phyloP scores from a whole-genome alignment of 176 grass and related monocot species.

The Saccharum officinarum region DNA sequence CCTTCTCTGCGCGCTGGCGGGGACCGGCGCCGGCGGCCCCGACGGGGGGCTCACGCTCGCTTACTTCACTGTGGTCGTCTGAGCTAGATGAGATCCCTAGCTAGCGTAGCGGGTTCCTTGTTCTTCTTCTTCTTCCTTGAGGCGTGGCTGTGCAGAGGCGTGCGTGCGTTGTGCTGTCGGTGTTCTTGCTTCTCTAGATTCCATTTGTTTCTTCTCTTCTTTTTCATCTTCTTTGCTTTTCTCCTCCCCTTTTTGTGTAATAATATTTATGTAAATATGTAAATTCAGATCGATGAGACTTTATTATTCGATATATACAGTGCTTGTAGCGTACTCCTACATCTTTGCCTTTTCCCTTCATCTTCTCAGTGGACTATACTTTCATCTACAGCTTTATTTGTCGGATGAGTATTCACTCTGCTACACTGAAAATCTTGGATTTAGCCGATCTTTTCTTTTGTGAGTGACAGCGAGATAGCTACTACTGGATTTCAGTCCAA shows the following conservation, averaged over 20 bases:
- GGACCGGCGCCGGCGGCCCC: neutral
- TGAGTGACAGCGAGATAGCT: neutral
- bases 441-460: no score
- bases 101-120: neutral
- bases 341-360: neutral
- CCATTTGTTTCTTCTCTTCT: constrained; percentile 11
- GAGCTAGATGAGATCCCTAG: neutral
- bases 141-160: constrained; percentile 19
- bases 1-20: constrained; percentile 51
- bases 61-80: constrained; percentile 42
- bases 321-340: neutral
- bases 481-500: neutral
- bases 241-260: neutral
- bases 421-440: no score
- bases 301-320: neutral
- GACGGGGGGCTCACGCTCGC: neutral
- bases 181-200: constrained; percentile 31
- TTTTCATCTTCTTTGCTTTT: neutral
- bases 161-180: neutral
- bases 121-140: neutral
- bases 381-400: neutral
- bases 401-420: no score
- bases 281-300: constrained; percentile 39
- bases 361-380: neutral
- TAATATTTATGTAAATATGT: constrained; percentile 51